Base-by-base conservation (phyloP, 345 rosid genomes). In the Anacardium occidentale region DNA sequence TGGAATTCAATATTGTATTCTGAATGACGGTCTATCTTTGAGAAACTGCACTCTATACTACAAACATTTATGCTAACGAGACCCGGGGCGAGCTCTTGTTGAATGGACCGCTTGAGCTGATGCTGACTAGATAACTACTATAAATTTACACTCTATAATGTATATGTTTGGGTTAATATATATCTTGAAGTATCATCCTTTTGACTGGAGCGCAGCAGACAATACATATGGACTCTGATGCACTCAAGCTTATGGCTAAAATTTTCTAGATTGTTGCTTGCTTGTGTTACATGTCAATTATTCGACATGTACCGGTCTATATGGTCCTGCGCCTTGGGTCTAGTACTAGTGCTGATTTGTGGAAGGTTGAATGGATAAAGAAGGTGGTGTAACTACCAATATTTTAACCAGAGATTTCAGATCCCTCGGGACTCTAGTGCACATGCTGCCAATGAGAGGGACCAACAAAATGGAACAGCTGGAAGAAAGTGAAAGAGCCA, bases 371-470 rank as follows among this genome's bases (percentile, higher is more conserved):
- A 14, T 37, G 24, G 0, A 20, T 44, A 21, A 26, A 6, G n/a
- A 64, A 22, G n/a, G n/a, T n/a, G n/a, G n/a, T n/a, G n/a, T n/a
- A n/a, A n/a, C n/a, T n/a, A n/a, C n/a, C n/a, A n/a, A n/a, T n/a
- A n/a, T n/a, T n/a, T n/a, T n/a, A n/a, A n/a, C n/a, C n/a, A n/a
- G n/a, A n/a, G n/a, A n/a, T n/a, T n/a, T n/a, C n/a, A n/a, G n/a
- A n/a, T n/a, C n/a, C n/a, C n/a, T n/a, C n/a, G n/a, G n/a, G n/a
- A 14, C 32, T 64, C 29, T 67, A 10, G 73, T 74, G 75, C 75
- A 52, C 56, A 58, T 21, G 24, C 51, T 63, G 10, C 40, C 76
- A 59, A 50, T 24, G 69, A 61, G 54, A 60, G 21, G 53, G 58
- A 68, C 8, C 24, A 44, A 59, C 3, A 14, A 55, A 65, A 50